These are phyloP conservation scores for Blastobotrys muscicola DNA, from an alignment of 805 yeast species.

Conservation along the genomic window DNA sequence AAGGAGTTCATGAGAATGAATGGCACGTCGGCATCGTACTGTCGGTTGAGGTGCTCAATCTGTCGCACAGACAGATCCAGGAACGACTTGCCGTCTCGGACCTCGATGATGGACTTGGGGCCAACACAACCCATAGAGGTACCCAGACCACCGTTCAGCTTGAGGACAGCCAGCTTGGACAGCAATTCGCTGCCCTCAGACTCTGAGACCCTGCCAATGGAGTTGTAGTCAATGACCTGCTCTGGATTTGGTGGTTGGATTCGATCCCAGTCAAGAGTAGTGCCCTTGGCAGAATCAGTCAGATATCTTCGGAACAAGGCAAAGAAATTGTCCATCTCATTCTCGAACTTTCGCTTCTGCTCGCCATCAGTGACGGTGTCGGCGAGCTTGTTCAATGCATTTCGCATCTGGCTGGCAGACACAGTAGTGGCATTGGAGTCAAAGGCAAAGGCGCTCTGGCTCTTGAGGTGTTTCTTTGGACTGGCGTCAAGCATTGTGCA, in stretches of 20 bases:
- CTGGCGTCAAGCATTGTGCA: neutral
- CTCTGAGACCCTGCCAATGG: slow-evolving; percentile 33
- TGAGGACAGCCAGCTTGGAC: slow-evolving; percentile 84
- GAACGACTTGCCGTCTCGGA: slow-evolving; percentile 96
- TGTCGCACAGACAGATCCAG: slow-evolving; percentile 93
- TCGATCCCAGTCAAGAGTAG: slow-evolving; percentile 86
- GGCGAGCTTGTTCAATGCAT: slow-evolving; percentile 79
- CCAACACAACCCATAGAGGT: slow-evolving; percentile 99
- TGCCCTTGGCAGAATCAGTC: slow-evolving; percentile 78
- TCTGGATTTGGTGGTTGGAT: slow-evolving; percentile 83
- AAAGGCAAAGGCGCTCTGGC: slow-evolving; percentile 71
- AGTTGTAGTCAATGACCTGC: slow-evolving; percentile 76
- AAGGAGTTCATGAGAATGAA: slow-evolving; percentile 95
- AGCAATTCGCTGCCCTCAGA: slow-evolving; percentile 39
- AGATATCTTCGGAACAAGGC: slow-evolving; percentile 88
- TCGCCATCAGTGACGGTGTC: slow-evolving; percentile 57
- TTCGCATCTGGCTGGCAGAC: slow-evolving; percentile 97
- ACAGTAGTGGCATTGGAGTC: slow-evolving; percentile 91
- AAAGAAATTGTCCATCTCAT: slow-evolving; percentile 90
- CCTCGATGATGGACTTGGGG: slow-evolving; percentile 93
- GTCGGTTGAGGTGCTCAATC: slow-evolving; percentile 87
- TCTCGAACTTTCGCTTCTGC: slow-evolving; percentile 52
- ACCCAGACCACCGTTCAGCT: slow-evolving; percentile 96
- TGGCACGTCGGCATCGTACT: slow-evolving; percentile 88
- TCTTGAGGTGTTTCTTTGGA: slow-evolving; percentile 53